Percentiles rank a stretch among this genome's conserved stretches.
phyloP scores from a whole-genome alignment of 768 basidiomycete genomes.

The Suillus brevipes region DNA sequence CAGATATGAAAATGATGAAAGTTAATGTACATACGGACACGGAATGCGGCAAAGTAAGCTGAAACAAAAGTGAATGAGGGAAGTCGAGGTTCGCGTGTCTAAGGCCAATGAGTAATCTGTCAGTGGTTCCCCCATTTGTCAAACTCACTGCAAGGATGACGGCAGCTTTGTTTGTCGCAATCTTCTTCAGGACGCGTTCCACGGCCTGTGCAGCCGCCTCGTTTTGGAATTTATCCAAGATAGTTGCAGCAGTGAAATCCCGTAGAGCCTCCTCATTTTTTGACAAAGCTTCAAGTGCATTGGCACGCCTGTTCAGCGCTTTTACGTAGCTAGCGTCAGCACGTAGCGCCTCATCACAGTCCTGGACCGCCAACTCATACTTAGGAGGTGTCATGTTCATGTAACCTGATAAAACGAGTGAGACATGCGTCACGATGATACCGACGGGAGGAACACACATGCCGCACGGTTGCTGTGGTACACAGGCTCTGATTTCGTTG shows the following conservation, averaged over 20 bases:
- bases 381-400: slow-evolving; percentile 88
- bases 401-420: slow-evolving; percentile 51
- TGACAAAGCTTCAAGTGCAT: slow-evolving; percentile 77
- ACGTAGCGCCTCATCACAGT: slow-evolving; percentile 86
- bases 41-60: slow-evolving; percentile 97
- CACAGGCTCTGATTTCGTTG: slow-evolving; percentile 83
- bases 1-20: slow-evolving; percentile 3
- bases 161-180: slow-evolving; percentile 70
- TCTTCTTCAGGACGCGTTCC: slow-evolving; percentile 88
- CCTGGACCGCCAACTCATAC: slow-evolving; percentile 76
- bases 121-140: not conserved
- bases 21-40: slow-evolving; percentile 59
- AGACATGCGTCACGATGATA: not conserved
- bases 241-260: slow-evolving; percentile 96
- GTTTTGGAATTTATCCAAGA: slow-evolving; percentile 91
- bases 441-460: slow-evolving; percentile 51
- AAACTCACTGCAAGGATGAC: slow-evolving; percentile 66
- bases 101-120: not conserved
- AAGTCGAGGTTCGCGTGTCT: slow-evolving; percentile 74
- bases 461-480: slow-evolving; percentile 98
- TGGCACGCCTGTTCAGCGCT: slow-evolving; percentile 86
- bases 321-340: slow-evolving; percentile 87
- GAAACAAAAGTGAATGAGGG: slow-evolving; percentile 91
- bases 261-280: slow-evolving; percentile 75
- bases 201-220: slow-evolving; percentile 75